phyloP scores from a whole-genome alignment of 495 filamentous ascomycete species.

The Hypoxylon rickii region DNA sequence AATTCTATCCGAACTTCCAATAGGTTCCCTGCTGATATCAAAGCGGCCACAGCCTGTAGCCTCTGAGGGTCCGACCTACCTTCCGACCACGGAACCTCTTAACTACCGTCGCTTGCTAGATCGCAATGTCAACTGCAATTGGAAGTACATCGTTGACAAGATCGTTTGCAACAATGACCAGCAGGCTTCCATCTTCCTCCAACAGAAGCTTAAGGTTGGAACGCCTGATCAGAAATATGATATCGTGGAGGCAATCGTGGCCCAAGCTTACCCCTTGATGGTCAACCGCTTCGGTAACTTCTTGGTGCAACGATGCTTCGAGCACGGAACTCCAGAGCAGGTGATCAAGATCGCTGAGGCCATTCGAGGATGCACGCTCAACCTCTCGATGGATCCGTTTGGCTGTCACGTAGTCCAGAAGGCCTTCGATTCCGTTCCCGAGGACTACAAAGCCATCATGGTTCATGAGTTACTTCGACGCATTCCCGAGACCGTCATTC shows the following conservation, averaged over 20 bases:
- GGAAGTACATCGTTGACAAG: constrained; percentile 99
- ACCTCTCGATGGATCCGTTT: constrained; percentile 96
- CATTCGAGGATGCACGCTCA: constrained; percentile 92
- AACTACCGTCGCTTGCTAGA: constrained; percentile 96
- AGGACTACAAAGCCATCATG: constrained; percentile 98
- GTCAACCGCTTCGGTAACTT: constrained; percentile 99
- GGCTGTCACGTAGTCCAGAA: constrained; percentile 99
- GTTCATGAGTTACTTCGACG: constrained; percentile 93
- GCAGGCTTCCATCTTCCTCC: constrained; percentile 96
- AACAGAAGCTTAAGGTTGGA: constrained; percentile 98
- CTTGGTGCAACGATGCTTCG: constrained; percentile 96
- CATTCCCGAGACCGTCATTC: constrained; percentile 97
- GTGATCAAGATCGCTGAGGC: constrained; percentile 92
- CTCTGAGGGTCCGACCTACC: constrained; percentile 72
- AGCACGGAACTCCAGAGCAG: constrained; percentile 95
- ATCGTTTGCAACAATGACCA: constrained; percentile 99
- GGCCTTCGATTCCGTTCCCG: constrained; percentile 94
- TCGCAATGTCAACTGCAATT: constrained; percentile 95
- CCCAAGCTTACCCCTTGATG: constrained; percentile 95
- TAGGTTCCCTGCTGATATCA: constrained; percentile 10
- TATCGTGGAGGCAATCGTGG: constrained; percentile 94
- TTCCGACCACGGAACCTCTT: constrained; percentile 88
- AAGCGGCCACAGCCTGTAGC: constrained; percentile 43
- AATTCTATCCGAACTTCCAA: neutral
- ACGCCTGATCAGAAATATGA: constrained; percentile 95